Conservation (phyloP, 805 yeast genomes). For the Candida germanica region DNA sequence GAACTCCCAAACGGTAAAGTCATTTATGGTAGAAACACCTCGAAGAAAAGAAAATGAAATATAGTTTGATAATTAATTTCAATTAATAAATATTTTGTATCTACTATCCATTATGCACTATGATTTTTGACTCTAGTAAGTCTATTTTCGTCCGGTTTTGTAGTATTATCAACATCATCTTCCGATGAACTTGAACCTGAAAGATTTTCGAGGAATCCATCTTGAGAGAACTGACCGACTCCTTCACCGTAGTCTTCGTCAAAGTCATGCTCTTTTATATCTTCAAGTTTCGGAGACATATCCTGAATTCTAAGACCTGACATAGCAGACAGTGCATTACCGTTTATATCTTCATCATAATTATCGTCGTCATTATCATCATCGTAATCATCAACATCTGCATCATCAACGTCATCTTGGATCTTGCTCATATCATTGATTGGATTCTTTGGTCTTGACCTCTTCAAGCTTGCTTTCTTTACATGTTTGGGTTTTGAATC, state of each 20-base stretch:
- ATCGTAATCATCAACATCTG: not conserved
- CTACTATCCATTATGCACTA: constrained; percentile 16
- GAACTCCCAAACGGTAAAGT: constrained; percentile 64
- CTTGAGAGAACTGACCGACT: constrained; percentile 26
- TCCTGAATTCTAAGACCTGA: constrained; percentile 22
- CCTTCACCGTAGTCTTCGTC: constrained; percentile 27
- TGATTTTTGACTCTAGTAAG: constrained; percentile 43
- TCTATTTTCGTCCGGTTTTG: constrained; percentile 26
- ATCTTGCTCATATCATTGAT: constrained; percentile 1
- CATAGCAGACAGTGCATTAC: constrained; percentile 14
- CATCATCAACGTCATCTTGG: constrained; percentile 1
- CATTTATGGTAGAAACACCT: constrained; percentile 30
- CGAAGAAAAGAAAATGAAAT: constrained; percentile 10
- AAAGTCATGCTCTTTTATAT: constrained; percentile 18
- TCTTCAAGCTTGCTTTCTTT: not conserved
- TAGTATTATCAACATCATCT: constrained; percentile 18
- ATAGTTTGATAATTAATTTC: not conserved
- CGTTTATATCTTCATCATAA: constrained; percentile 19
- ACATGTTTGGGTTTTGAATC: too few relatives aligned
- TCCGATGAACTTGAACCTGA: constrained; percentile 45
- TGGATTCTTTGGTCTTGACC: too few relatives aligned
- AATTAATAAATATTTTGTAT: not conserved
- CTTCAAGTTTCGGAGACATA: constrained; percentile 31
- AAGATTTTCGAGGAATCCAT: constrained; percentile 34
- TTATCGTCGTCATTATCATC: constrained; percentile 8